phyloP scores from a whole-genome alignment of 345 rosid species.

The Hirschfeldia incana region DNA sequence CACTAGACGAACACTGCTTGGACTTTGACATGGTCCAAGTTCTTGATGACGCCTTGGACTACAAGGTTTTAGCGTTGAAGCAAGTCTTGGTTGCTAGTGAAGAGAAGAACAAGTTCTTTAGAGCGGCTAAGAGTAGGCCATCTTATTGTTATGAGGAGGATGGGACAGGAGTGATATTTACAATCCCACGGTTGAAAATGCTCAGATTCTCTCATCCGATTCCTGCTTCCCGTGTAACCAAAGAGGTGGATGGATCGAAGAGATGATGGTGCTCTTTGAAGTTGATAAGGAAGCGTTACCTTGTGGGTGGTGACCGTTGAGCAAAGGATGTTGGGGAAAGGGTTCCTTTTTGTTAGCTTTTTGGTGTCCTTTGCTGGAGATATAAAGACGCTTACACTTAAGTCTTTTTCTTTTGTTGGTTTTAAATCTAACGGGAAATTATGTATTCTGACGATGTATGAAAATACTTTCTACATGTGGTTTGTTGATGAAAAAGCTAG shows the following conservation, averaged over 20 bases:
- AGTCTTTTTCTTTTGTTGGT: neutral
- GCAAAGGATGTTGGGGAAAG: neutral
- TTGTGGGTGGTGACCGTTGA: neutral
- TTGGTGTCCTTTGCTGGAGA: neutral
- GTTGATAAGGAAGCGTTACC: neutral
- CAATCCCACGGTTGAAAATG: slow-evolving; percentile 48
- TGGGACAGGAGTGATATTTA: slow-evolving; percentile 28
- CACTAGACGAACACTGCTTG: slow-evolving; percentile 38
- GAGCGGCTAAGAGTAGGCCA: neutral
- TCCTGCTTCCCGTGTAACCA: slow-evolving; percentile 57
- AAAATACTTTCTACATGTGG: no score
- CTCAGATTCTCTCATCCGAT: slow-evolving; percentile 67
- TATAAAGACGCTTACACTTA: neutral
- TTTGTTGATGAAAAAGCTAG: neutral
- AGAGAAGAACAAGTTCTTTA: neutral
- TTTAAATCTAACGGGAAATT: neutral
- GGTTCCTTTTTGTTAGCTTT: neutral
- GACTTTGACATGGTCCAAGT: slow-evolving; percentile 33
- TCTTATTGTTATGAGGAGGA: neutral
- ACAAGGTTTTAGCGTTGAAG: slow-evolving; percentile 47
- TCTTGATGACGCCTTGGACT: slow-evolving; percentile 33
- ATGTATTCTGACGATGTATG: no score
- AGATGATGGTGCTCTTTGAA: slow-evolving; percentile 21
- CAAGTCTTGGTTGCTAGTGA: neutral
- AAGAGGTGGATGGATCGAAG: slow-evolving; percentile 55